These are phyloP conservation scores for Podosphaera xanthii DNA, from an alignment of 2,329 filamentous ascomycete genomes.

Conservation along the genomic window DNA sequence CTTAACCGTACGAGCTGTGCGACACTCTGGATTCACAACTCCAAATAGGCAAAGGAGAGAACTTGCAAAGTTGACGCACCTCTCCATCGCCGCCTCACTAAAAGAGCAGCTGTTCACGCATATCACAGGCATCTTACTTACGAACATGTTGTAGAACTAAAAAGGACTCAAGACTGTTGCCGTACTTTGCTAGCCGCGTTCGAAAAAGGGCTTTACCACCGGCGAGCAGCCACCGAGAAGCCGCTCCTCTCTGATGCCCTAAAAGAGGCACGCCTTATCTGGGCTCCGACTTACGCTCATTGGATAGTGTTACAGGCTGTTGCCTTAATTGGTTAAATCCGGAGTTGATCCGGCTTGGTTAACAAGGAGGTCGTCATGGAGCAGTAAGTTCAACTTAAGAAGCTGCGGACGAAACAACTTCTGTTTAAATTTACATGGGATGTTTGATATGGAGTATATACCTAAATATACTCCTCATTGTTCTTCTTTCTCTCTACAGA, in stretches of 20 bases:
- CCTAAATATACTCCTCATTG: no score
- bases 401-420: no score
- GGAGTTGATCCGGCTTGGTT: no score
- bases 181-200: not conserved
- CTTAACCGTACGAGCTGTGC: no score
- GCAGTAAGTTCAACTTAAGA: no score
- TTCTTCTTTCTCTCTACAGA: no score
- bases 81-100: not conserved
- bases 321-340: no score
- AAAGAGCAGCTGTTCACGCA: not conserved
- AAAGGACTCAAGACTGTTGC: not conserved
- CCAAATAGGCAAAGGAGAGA: not conserved
- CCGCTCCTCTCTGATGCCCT: not conserved
- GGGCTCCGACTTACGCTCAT: not conserved
- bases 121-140: not conserved
- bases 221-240: not conserved
- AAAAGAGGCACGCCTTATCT: not conserved
- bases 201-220: not conserved
- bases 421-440: no score
- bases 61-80: not conserved
- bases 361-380: no score
- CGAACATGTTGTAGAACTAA: not conserved
- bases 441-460: no score
- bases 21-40: no score
- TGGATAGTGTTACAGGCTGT: not conserved